phyloP scores from a whole-genome alignment of 257 asterid genomes.

The Solanum habrochaites region DNA sequence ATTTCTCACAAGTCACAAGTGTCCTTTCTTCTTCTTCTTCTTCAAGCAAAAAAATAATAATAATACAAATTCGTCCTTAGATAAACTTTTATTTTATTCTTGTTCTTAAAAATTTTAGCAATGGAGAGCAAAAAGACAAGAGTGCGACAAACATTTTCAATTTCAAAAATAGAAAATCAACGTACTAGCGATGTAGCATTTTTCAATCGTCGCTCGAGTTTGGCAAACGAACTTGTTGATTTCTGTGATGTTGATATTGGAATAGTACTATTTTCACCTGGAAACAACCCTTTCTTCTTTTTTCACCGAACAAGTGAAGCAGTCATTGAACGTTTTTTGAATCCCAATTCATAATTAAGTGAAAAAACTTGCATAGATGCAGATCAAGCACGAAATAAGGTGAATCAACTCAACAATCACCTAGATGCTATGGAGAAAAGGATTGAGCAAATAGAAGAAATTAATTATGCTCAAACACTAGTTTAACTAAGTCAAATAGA shows the following conservation, averaged over 20 bases:
- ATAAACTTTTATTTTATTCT: background rate
- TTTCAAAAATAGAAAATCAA: conserved; percentile 2
- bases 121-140: conserved; percentile 8
- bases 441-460: background rate
- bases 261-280: too few species aligned
- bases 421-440: background rate
- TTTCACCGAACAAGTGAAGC: conserved; percentile 27
- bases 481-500: background rate
- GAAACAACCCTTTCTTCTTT: conserved; percentile 8
- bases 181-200: conserved; percentile 11
- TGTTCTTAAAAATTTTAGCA: background rate
- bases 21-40: background rate
- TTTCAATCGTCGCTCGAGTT: conserved; percentile 14
- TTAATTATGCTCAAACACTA: background rate
- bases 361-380: background rate
- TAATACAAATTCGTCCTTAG: too few species aligned
- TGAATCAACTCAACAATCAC: background rate
- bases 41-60: background rate
- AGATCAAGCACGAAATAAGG: background rate
- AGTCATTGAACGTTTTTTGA: background rate
- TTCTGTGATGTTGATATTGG: too few species aligned
- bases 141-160: conserved; percentile 21
- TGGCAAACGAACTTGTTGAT: background rate
- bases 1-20: too few species aligned
- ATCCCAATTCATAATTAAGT: background rate